Evolutionary conservation across 768 basidiomycete species (phyloP), one percentile per base, ranked within the genome.

Genomic region (Lactifluus rugatus): DNA sequence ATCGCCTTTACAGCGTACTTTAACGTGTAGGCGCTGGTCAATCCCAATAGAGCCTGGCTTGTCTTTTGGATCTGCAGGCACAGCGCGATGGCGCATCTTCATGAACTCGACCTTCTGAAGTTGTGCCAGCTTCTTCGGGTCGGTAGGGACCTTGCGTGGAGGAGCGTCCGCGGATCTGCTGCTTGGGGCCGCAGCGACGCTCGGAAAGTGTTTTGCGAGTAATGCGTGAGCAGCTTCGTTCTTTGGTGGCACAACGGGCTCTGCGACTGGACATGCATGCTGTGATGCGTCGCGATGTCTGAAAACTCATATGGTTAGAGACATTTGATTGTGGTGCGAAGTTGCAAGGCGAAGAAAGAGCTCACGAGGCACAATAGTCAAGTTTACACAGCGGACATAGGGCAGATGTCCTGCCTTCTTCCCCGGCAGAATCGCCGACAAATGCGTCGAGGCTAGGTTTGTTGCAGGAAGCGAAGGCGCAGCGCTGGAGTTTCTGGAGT

Each of bases 81-180:
- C 64, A 11, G 90, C 90, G 39, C 74, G 76, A 66, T 86, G 87
- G 54, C 83, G 81, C 77, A 92, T 78, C 66, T 82, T 87, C 78
- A 91, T 87, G 5, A 84, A 66, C 65, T 83, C 80, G 17, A 89
- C 66, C 64, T 80, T 81, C 56, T 76, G 76, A 58, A 76, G 69
- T 60, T 81, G 79, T 1, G 77, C 80, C 21, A 78, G 67, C 62
- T 82, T 82, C 54, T 72, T 74, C 8, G 82, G 77, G 63, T 83
- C 78, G 13, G 73, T 74, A 6, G 79, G 75, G 60, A 65, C 17
- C 54, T 65, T 61, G 51, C 65, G 53, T 28, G 52, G 65, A 9
- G 52, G 28, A 17, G 54, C 3, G n/a, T 60, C 32, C 21, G 56
- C 47, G 34, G 72, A 51, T 19, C 62, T 36, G 32, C 25, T 46